A percentile compares a stretch with the other conserved stretches of the same genome.
Conservation (phyloP, 2,329 filamentous ascomycete species). For the Dichotomopilus funicola region DNA sequence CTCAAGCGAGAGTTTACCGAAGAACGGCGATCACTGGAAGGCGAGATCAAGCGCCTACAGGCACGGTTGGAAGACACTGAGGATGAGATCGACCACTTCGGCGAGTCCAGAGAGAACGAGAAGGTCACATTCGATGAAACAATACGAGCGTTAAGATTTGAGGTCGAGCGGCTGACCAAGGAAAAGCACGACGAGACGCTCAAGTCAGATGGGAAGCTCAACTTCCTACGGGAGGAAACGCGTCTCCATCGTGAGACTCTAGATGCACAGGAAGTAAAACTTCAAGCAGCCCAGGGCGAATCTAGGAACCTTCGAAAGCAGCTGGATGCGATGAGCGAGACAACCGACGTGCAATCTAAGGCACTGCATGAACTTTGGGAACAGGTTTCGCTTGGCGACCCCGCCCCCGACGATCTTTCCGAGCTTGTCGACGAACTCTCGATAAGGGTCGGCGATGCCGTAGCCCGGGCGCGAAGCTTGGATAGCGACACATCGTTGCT, state of each 20-base stretch:
- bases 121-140: slow-evolving; percentile 63
- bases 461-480: slow-evolving; percentile 52
- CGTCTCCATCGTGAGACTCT: slow-evolving; percentile 54
- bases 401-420: slow-evolving; percentile 48
- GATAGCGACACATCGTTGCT: slow-evolving; percentile 55
- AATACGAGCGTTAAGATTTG: slow-evolving; percentile 60
- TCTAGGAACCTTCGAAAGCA: slow-evolving; percentile 45
- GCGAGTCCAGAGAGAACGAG: slow-evolving; percentile 78
- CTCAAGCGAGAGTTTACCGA: slow-evolving; percentile 81
- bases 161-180: slow-evolving; percentile 59
- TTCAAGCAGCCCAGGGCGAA: slow-evolving; percentile 51
- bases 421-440: slow-evolving; percentile 56
- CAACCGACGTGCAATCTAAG: slow-evolving; percentile 44
- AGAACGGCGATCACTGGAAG: slow-evolving; percentile 76
- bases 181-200: slow-evolving; percentile 51
- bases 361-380: slow-evolving; percentile 53
- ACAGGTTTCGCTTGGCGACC: slow-evolving; percentile 49
- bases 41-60: slow-evolving; percentile 70
- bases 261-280: slow-evolving; percentile 50
- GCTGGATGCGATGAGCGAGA: slow-evolving; percentile 45
- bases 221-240: slow-evolving; percentile 55
- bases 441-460: slow-evolving; percentile 49
- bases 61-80: slow-evolving; percentile 80
- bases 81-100: slow-evolving; percentile 80
- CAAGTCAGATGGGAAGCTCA: slow-evolving; percentile 55